phyloP scores from a whole-genome alignment of 1,284 basidiomycete genomes.

The Leccinum pallidistipes region DNA sequence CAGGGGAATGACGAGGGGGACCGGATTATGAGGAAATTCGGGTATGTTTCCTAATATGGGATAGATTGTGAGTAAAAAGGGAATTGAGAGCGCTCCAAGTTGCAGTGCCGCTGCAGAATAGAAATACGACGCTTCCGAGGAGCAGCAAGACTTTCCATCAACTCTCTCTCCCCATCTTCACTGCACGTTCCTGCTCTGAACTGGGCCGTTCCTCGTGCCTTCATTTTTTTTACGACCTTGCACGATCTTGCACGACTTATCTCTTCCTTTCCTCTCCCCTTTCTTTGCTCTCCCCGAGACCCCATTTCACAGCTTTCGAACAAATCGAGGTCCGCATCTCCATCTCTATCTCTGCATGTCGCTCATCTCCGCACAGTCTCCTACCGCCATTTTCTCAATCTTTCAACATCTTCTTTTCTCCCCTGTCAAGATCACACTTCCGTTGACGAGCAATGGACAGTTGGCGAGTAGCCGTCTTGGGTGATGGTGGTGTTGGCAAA shows the following conservation, averaged over 20 bases:
- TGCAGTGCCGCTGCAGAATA: conserved; percentile 33
- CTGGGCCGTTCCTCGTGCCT: conserved; percentile 35
- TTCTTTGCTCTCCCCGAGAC: conserved; percentile 24
- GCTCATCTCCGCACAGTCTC: conserved; percentile 21
- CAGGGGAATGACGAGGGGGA: not conserved
- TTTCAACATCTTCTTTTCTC: conserved; percentile 26
- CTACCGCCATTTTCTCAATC: conserved; percentile 16
- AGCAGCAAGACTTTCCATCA: conserved; percentile 34
- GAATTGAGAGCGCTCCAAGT: conserved; percentile 2
- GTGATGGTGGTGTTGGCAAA: conserved; percentile 98
- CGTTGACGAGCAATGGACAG: conserved; percentile 67
- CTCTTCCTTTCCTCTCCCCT: conserved; percentile 28
- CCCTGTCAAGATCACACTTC: conserved; percentile 20
- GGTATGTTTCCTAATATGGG: conserved; percentile 4
- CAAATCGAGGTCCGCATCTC: conserved; percentile 29
- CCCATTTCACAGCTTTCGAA: conserved; percentile 21
- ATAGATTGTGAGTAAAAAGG: not conserved
- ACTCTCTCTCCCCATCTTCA: conserved; percentile 28
- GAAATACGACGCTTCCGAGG: conserved; percentile 36
- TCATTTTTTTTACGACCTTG: conserved; percentile 62
- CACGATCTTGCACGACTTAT: conserved; percentile 67
- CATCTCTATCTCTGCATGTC: not conserved
- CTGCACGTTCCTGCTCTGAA: conserved; percentile 35
- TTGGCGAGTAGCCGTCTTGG: conserved; percentile 92
- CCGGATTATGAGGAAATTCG: conserved; percentile 14